phyloP scores from a whole-genome alignment of 2,329 filamentous ascomycete species.

The Fusarium mexicanum region DNA sequence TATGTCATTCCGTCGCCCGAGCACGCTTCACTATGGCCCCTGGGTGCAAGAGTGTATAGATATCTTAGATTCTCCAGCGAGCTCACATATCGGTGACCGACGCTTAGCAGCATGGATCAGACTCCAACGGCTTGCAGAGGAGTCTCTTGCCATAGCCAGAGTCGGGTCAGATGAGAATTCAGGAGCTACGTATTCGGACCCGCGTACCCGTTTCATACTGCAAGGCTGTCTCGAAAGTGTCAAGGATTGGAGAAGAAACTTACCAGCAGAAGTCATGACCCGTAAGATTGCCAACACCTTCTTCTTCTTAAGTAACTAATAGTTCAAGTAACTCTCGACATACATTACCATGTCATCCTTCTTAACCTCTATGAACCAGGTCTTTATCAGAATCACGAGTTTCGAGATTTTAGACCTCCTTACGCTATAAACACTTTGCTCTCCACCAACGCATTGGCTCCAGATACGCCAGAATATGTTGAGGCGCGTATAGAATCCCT shows the following conservation, averaged over 20 bases:
- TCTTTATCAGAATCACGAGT: not conserved
- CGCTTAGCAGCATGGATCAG: not conserved
- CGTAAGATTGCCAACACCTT: not conserved
- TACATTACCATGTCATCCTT: not conserved
- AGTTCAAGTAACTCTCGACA: not conserved
- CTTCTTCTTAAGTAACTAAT: not conserved
- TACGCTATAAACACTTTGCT: not conserved
- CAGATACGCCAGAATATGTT: fast-evolving
- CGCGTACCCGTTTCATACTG: not conserved
- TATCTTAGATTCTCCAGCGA: not conserved
- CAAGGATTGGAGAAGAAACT: not conserved
- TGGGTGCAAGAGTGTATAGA: not conserved
- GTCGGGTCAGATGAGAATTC: not conserved
- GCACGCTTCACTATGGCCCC: not conserved
- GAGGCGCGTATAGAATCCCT: not conserved
- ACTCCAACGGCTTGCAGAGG: not conserved
- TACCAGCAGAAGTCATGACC: not conserved
- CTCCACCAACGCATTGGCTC: fast-evolving
- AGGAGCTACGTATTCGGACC: not conserved
- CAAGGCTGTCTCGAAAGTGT: not conserved
- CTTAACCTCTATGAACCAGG: not conserved
- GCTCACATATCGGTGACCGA: not conserved
- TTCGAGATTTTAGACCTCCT: not conserved
- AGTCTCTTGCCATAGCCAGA: not conserved
- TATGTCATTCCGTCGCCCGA: not conserved